phyloP scores from a whole-genome alignment of 192 early-diverging fungal genomes.

The Cetraspora pellucida region DNA sequence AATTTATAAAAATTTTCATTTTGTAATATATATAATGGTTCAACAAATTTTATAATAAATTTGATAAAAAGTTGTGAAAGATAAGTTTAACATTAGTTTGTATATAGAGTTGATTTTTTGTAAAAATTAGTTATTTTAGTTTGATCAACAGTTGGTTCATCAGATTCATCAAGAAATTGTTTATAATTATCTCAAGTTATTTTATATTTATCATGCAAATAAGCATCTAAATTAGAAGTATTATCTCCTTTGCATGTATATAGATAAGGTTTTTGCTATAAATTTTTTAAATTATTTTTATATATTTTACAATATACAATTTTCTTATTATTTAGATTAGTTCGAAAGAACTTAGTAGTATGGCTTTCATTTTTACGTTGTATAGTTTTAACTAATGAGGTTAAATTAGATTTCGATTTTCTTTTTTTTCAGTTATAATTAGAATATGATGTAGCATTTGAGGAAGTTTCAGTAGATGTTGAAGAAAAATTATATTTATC shows the following conservation, averaged over 20 bases:
- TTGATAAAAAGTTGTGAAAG: no score
- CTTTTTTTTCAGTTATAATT: no score
- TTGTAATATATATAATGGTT: slow-evolving; percentile 13
- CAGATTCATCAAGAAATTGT: not conserved
- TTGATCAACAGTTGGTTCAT: slow-evolving; percentile 1
- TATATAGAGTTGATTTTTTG: not conserved
- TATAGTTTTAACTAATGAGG: no score
- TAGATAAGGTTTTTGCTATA: not conserved
- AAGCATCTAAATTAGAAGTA: not conserved
- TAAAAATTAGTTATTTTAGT: not conserved
- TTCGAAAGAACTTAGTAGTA: not conserved
- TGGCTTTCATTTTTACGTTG: not conserved
- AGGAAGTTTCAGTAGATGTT: no score
- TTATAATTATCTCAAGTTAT: not conserved
- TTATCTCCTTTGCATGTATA: not conserved
- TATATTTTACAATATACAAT: not conserved
- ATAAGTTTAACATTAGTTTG: no score
- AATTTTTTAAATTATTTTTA: not conserved
- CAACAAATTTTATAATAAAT: slow-evolving; percentile 19
- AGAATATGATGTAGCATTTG: no score
- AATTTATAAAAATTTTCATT: slow-evolving; percentile 10
- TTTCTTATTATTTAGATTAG: not conserved
- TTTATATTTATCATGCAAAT: slow-evolving; percentile 7
- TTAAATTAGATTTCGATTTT: no score
- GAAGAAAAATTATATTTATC: no score